Base-by-base conservation (phyloP, 129 eudicot genomes). In the Mikania micrantha region DNA sequence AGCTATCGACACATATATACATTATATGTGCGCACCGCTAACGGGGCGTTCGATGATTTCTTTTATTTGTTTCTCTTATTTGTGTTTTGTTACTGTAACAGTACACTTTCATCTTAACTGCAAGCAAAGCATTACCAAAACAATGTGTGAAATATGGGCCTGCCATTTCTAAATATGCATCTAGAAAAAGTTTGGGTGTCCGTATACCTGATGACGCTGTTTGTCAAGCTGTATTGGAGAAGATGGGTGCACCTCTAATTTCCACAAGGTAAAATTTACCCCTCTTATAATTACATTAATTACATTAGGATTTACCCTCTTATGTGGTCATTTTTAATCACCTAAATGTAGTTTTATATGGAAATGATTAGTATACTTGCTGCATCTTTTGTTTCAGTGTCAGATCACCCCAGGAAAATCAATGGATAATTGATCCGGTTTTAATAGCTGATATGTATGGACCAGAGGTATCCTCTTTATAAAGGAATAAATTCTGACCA, bases 101-200 rank as follows among this genome's bases (percentile, higher is more conserved):
- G 98, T 92, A 92, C 77, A 92, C 98, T 10, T 92, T 92, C 81
- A 88, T 92, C 72, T 81, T 92, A 70, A 88, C 91, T 60, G 95
- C 98, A 78, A 88, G 96, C 82, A 92, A 92, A 84, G 88, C 81
- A 36, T 66, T 92, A 60, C 98, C 98, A 31, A 92, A 82, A 72
- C 88, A 85, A 71, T 88, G 96, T 67, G 76, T 77, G 19, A 79
- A 81, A 74, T 80, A 85, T 40, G 98, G 95, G 31, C 79, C 98
- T 45, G 68, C 91, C n/a, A 47, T 77, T 71, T 66, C 97, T 40
- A 91, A 74, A 78, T 88, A 74, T 60, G 78, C 84, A 41, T 47
- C 82, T 32, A 77, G 89, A 80, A 88, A 82, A 81, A 88, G 74
- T 73, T 81, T 92, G 66, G 98, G 98, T 38, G 85, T 88, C 47